phyloP scores from a whole-genome alignment of 2,329 filamentous ascomycete genomes.

The Colletotrichum simmondsii region DNA sequence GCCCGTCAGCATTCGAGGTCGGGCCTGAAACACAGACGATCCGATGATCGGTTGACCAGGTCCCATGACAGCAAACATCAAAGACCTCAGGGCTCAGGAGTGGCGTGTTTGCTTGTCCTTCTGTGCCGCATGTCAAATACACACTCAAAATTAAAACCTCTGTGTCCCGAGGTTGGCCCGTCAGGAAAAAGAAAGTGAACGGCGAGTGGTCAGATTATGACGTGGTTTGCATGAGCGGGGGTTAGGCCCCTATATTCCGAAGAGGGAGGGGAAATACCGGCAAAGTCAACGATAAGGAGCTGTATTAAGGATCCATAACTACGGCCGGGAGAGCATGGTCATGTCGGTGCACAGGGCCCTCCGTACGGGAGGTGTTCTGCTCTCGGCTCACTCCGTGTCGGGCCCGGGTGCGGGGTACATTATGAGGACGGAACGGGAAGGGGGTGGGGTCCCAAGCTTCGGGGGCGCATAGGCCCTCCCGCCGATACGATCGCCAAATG shows the following conservation, averaged over 20 bases:
- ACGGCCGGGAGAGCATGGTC: background rate
- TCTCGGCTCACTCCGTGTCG: background rate
- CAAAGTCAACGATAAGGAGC: background rate
- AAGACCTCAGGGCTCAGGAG: background rate
- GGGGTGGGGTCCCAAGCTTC: background rate
- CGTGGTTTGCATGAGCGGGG: background rate
- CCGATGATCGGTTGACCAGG: background rate
- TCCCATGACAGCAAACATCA: background rate
- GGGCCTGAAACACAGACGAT: background rate
- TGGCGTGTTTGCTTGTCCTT: background rate
- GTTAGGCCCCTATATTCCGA: background rate
- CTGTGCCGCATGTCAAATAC: background rate
- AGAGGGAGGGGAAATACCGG: background rate
- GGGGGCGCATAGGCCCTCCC: constrained; percentile 15
- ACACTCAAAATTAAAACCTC: background rate
- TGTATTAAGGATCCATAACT: background rate
- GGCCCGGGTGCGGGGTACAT: background rate
- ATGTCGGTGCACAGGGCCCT: background rate
- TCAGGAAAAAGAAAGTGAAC: constrained; percentile 24
- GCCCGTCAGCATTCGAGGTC: background rate
- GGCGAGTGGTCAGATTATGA: constrained; percentile 18
- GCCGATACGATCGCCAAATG: background rate
- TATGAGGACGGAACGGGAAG: background rate
- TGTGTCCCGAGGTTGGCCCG: background rate
- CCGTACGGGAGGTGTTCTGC: background rate